These are phyloP conservation scores for Zygosaccharomyces sapae DNA, from an alignment of 1,139 yeast species.

Conservation along the genomic window DNA sequence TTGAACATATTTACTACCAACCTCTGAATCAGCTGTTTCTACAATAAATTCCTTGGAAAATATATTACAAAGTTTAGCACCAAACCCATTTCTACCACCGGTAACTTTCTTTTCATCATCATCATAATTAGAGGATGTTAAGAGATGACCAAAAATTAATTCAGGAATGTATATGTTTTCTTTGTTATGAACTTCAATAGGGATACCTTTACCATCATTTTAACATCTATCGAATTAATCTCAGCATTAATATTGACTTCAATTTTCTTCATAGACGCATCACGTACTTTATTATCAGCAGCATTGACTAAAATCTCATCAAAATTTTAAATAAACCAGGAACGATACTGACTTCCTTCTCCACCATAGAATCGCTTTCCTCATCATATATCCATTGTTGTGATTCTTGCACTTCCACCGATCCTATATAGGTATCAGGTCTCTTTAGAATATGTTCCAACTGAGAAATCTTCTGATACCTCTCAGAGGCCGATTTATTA, in stretches of 20 bases:
- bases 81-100: conserved; percentile 98
- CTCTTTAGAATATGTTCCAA: conserved; percentile 93
- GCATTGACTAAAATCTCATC: conserved; percentile 98
- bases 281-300: conserved; percentile 96
- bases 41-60: conserved; percentile 82
- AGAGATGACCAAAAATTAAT: conserved; percentile 88
- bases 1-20: conserved; percentile 66
- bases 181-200: conserved; percentile 86
- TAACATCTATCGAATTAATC: conserved; percentile 68
- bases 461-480: conserved; percentile 90
- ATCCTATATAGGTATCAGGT: conserved; percentile 97
- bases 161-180: conserved; percentile 95
- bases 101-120: conserved; percentile 94
- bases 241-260: conserved; percentile 78
- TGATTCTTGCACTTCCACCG: conserved; percentile 75
- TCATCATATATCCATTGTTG: conserved; percentile 85
- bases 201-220: conserved; percentile 96
- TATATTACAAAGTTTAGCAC: conserved; percentile 93
- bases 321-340: conserved; percentile 94
- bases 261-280: conserved; percentile 80
- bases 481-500: conserved; percentile 58
- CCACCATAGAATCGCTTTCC: conserved; percentile 65
- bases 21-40: conserved; percentile 79
- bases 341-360: conserved; percentile 69
- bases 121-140: conserved; percentile 94